Base-by-base conservation (phyloP, 176 grass and related monocot genomes). In the Lolium perenne region DNA sequence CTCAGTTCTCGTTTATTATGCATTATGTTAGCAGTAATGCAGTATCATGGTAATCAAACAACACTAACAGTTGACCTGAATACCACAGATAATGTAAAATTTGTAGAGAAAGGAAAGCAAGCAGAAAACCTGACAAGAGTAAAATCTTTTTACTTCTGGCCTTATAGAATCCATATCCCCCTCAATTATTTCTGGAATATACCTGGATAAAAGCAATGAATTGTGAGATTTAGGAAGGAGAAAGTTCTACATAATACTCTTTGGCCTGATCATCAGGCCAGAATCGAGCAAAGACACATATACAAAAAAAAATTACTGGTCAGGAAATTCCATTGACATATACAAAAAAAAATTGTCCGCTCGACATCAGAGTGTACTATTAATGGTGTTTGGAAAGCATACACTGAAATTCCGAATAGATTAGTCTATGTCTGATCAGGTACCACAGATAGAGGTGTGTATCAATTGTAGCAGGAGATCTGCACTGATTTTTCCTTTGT, bases 81-180 rank as follows among this genome's bases (percentile, higher is more conserved):
- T 12, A 23, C 50, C 14, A 72, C 29, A 62, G 50, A 69, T 43
- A 53, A 48, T 23, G 23, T 49, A 1, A 72, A 80, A 78, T 65
- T 67, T 25, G 7, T 51, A 16, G 45, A 38, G 69, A 58, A 49
- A 16, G 73, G 20, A 14, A 26, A 54, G 9, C n/a, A 77, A 26
- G 54, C 20, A 82, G 64, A 58, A 18, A 50, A 92, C 86, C 86
- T 88, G 79, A 69, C 59, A 72, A 66, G 87, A 90, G 74, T 95
- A 95, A 86, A 90, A 95, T 60, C 80, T 74, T 81, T 89, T 81
- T 49, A 95, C 93, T 89, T 95, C 93, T 58, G 82, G 85, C 82
- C 90, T 92, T 79, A 92, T 92, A 50, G 93, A 95, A 83, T 95
- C 93, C 93, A 95, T 95, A 56, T 92, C 93, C 71, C 93, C 93